Conservation (phyloP, 257 asterid genomes). For the Solanum etuberosum region DNA sequence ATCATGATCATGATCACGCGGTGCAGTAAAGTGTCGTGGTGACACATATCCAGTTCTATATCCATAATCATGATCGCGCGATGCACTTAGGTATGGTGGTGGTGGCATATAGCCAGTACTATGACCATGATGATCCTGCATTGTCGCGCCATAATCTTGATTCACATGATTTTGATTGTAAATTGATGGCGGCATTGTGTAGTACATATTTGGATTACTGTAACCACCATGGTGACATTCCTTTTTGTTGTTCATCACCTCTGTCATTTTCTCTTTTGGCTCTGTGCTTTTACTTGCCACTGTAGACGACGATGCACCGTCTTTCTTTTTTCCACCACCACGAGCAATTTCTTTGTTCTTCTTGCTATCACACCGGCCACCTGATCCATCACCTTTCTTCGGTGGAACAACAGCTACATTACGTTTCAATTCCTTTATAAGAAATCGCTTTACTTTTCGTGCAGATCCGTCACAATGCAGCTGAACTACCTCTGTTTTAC, state of each 20-base stretch:
- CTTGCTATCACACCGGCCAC: neutral
- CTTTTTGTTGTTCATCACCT: conserved; percentile 34
- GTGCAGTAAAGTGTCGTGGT: conserved; percentile 22
- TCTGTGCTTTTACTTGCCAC: conserved; percentile 12
- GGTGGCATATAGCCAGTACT: conserved; percentile 23
- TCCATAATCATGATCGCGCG: conserved; percentile 2
- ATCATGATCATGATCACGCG: neutral
- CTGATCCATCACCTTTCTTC: conserved; percentile 35
- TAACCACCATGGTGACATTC: conserved; percentile 22
- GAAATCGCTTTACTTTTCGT: conserved; percentile 46
- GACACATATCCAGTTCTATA: conserved; percentile 35
- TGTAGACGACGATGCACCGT: neutral
- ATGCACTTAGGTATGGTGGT: neutral
- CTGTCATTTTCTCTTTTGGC: neutral
- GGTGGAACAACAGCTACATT: conserved; percentile 43
- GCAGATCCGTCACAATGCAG: conserved; percentile 85
- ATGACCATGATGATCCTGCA: conserved; percentile 15
- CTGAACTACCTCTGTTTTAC: conserved; percentile 33
- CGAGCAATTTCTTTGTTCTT: neutral
- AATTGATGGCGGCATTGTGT: conserved; percentile 38
- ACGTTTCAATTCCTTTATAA: conserved; percentile 48
- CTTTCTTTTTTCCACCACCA: neutral
- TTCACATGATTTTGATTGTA: conserved; percentile 36
- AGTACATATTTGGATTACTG: conserved; percentile 25
- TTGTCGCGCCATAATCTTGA: conserved; percentile 46